These are phyloP conservation scores for Chlamydomonas asymmetrica DNA, from an alignment of 139 green algal species.

Conservation along the genomic window DNA sequence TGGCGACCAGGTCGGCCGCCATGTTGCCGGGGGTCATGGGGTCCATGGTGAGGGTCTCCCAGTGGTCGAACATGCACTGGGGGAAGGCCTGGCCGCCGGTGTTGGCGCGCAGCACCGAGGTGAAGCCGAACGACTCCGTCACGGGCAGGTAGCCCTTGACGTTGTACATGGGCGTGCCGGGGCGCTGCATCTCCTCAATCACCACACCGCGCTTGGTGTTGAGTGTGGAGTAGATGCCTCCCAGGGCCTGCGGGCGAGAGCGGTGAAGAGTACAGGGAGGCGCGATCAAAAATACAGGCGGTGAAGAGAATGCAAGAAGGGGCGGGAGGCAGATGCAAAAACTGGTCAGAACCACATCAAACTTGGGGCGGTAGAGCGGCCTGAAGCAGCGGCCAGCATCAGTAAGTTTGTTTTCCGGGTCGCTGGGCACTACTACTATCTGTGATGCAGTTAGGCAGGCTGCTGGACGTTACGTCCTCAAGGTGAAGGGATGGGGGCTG, in stretches of 20 bases:
- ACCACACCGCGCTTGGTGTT: constrained; percentile 99
- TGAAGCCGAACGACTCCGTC: constrained; percentile 99
- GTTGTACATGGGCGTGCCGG: constrained; percentile 99
- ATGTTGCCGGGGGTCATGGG: constrained; percentile 76
- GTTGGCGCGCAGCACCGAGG: constrained; percentile 87
- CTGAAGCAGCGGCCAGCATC: too few species aligned
- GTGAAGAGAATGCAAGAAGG: too few species aligned
- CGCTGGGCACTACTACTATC: too few species aligned
- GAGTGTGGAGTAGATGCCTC: constrained; percentile 76
- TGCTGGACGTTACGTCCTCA: too few species aligned
- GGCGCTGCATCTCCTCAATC: constrained; percentile 97
- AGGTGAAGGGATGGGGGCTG: too few species aligned
- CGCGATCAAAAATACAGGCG: neutral
- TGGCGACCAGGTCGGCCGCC: constrained; percentile 74
- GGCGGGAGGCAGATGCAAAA: too few species aligned
- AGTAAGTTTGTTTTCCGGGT: too few species aligned
- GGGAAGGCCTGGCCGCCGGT: constrained; percentile 98
- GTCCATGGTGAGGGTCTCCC: constrained; percentile 87
- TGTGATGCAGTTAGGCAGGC: too few species aligned
- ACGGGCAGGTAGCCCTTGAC: constrained; percentile 97
- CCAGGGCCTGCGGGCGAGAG: too few species aligned
- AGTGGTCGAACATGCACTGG: constrained; percentile 97
- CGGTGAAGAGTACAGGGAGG: neutral
- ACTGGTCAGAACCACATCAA: too few species aligned
- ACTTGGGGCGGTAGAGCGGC: too few species aligned